These are phyloP conservation scores for Arthroderma sp. DNA, from an alignment of 2,329 filamentous ascomycete species.

Conservation along the genomic window DNA sequence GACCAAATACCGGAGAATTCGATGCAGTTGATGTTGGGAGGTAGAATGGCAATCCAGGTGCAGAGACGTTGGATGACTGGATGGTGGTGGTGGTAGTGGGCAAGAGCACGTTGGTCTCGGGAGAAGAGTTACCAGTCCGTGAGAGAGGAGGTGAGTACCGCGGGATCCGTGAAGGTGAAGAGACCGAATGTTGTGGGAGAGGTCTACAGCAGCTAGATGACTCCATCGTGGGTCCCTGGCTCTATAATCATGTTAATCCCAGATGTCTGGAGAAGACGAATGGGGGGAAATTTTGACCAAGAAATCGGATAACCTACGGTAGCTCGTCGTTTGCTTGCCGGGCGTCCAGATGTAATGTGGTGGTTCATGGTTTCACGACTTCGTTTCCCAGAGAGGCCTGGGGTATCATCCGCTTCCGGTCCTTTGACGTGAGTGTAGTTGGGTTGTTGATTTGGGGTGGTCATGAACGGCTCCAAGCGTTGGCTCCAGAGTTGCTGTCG, in stretches of 20 bases:
- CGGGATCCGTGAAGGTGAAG: slow-evolving; percentile 7
- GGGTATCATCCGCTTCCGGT: slow-evolving; percentile 15
- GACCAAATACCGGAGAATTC: background rate
- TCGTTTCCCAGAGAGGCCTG: slow-evolving; percentile 31
- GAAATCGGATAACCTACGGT: slow-evolving; percentile 35
- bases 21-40: background rate
- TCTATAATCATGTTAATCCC: slow-evolving; percentile 14
- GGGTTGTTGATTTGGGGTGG: slow-evolving; percentile 15
- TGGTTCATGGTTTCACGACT: slow-evolving; percentile 29
- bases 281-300: slow-evolving; percentile 21
- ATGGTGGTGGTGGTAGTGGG: slow-evolving; percentile 1
- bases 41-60: background rate
- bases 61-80: background rate
- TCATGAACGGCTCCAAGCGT: slow-evolving; percentile 30
- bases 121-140: background rate
- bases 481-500: slow-evolving; percentile 32
- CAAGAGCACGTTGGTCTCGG: background rate
- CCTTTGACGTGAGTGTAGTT: slow-evolving; percentile 15
- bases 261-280: slow-evolving; percentile 10
- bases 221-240: slow-evolving; percentile 7
- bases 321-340: slow-evolving; percentile 34
- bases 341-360: slow-evolving; percentile 29
- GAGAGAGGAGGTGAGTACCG: background rate
- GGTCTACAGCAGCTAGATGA: background rate
- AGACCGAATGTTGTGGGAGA: slow-evolving; percentile 5